Conservation (phyloP, 1,139 yeast species). For the Blastobotrys petasosporus region DNA sequence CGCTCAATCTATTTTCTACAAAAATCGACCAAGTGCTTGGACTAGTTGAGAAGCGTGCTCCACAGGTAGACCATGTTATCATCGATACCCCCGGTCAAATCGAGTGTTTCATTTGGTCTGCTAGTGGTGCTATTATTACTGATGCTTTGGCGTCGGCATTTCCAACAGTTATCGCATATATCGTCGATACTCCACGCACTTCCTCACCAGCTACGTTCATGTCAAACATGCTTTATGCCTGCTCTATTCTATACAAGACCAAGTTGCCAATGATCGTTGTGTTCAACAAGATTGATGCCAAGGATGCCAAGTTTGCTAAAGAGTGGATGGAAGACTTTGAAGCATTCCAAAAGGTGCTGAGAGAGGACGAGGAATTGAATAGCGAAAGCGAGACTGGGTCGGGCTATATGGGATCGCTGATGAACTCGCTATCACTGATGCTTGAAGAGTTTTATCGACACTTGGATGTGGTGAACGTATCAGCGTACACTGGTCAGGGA, state of each 20-base stretch:
- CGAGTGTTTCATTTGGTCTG: slow-evolving; percentile 88
- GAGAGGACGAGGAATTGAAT: slow-evolving; percentile 51
- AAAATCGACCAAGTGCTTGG: slow-evolving; percentile 93
- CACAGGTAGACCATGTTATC: slow-evolving; percentile 57
- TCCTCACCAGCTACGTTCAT: slow-evolving; percentile 94
- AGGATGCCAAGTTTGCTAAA: slow-evolving; percentile 77
- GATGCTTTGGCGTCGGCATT: slow-evolving; percentile 94
- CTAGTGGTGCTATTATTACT: slow-evolving; percentile 93
- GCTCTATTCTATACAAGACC: slow-evolving; percentile 92
- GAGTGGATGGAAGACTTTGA: slow-evolving; percentile 99
- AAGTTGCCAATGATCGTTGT: slow-evolving; percentile 96
- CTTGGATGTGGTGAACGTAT: slow-evolving; percentile 84
- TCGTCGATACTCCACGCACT: slow-evolving; percentile 94
- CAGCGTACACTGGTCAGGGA: slow-evolving; percentile 89
- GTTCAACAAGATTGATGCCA: slow-evolving; percentile 89
- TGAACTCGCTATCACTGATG: slow-evolving; percentile 93
- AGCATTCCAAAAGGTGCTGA: slow-evolving; percentile 73
- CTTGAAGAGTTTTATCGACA: slow-evolving; percentile 94
- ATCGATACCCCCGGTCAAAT: slow-evolving; percentile 99
- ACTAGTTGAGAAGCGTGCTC: slow-evolving; percentile 75
- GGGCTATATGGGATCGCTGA: slow-evolving; percentile 91
- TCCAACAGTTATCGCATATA: slow-evolving; percentile 93
- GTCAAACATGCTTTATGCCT: slow-evolving; percentile 97
- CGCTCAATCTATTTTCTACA: slow-evolving; percentile 84
- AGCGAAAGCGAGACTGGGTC: slow-evolving; percentile 67